Base-by-base conservation (phyloP, 2,329 filamentous ascomycete genomes). In the Plenodomus lindquistii region DNA sequence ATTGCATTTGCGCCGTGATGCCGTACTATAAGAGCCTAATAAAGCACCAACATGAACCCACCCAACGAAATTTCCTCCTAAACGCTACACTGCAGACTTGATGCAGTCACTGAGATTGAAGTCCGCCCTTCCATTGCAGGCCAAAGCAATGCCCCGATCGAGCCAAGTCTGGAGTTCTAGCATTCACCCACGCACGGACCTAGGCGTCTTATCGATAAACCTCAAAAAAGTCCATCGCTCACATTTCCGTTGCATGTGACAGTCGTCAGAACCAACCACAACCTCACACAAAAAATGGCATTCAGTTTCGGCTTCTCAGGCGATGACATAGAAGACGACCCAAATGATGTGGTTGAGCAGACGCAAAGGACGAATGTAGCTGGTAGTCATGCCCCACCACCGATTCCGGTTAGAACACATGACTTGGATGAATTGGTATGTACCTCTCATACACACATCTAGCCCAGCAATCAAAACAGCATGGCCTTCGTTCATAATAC, bases 231-330 rank as follows among this genome's bases (percentile, higher is more conserved):
- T 50, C 46, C 44, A 52, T 53, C 15, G 6, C 6, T 13, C 52
- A 55, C 50, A 43, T 49, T 37, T 20, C 10, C 27, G 16, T 44
- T 19, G 42, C 48, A 39, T 27, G 42, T 36, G 27, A 22, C 37
- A 18, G 13, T 31, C 40, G 15, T 20, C 20, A 20, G 18, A 19
- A 36, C 39, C 22, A 20, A 9, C 20, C 19, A 29, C 21, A 38
- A 38, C 35, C 21, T 8, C 24, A 29, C 18, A 42, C 10, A 13
- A 40, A 57, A 49, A 21, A 69, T 68, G 66, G 46, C 67, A 7
- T 84, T 85, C 64, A 79, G 78, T 48, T 85, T 85, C 53, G 80
- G 80, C 16, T 85, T 85, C 59, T 76, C 78, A 0, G 80, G 79
- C 17, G 81, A 85, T 50, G 82, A 84, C 58, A 83, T 82, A 66